These are phyloP conservation scores for Scolecobasidium constrictum DNA, from an alignment of 2,329 filamentous ascomycete genomes.

Conservation along the genomic window DNA sequence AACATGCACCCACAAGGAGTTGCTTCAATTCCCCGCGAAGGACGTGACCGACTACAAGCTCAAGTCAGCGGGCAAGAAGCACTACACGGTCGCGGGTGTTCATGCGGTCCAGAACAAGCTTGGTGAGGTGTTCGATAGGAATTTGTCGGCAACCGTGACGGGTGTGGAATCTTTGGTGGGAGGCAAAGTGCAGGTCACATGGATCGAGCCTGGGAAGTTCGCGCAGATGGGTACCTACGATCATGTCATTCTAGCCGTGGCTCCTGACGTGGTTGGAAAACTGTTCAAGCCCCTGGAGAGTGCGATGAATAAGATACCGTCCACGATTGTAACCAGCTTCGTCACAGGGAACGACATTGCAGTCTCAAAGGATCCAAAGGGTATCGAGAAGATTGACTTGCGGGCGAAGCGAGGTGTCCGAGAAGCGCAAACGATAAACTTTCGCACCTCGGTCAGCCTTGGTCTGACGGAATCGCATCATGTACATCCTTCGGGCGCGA, in stretches of 20 bases:
- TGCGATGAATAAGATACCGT: slow-evolving; percentile 35
- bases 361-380: neutral
- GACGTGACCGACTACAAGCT: slow-evolving; percentile 43
- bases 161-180: slow-evolving; percentile 20
- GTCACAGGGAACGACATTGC: slow-evolving; percentile 23
- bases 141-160: slow-evolving; percentile 29
- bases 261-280: slow-evolving; percentile 40
- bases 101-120: slow-evolving; percentile 38
- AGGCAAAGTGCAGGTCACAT: slow-evolving; percentile 19
- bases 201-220: slow-evolving; percentile 20
- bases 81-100: slow-evolving; percentile 43
- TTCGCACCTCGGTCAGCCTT: slow-evolving; percentile 22
- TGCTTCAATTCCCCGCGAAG: slow-evolving; percentile 42
- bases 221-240: slow-evolving; percentile 32
- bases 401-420: neutral
- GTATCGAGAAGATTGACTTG: neutral
- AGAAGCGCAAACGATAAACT: slow-evolving; percentile 18
- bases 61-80: slow-evolving; percentile 34
- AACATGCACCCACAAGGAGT: slow-evolving; percentile 41
- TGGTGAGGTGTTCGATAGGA: slow-evolving; percentile 29
- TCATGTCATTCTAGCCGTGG: slow-evolving; percentile 42
- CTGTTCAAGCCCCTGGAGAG: slow-evolving; percentile 35
- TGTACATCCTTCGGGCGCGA: slow-evolving; percentile 37
- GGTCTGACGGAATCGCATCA: slow-evolving; percentile 42
- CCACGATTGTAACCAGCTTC: slow-evolving; percentile 36